Evolutionary conservation across 1,284 basidiomycete genomes (phyloP).

Genomic region (Meira miltonrushii): DNA sequence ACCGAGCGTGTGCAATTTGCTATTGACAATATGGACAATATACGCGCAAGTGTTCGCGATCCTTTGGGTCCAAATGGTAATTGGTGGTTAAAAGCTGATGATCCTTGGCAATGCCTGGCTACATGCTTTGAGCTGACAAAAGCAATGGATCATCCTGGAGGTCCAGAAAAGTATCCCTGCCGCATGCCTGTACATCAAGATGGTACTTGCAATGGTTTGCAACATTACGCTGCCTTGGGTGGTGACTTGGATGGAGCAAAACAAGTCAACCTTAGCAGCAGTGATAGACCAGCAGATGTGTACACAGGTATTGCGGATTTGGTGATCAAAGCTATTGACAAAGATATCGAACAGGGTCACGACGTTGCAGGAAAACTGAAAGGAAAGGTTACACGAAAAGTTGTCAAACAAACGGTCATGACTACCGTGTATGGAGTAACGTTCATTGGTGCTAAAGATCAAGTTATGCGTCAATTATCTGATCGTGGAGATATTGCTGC

Average conservation of each 20-base stretch:
- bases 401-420: conserved; percentile 99
- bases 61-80: conserved; percentile 14
- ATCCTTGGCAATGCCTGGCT: conserved; percentile 95
- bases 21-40: conserved; percentile 67
- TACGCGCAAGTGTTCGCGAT: conserved; percentile 78
- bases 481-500: conserved; percentile 69
- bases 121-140: conserved; percentile 78
- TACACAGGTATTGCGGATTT: conserved; percentile 81
- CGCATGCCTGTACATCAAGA: conserved; percentile 93
- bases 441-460: conserved; percentile 86
- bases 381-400: conserved; percentile 83
- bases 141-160: conserved; percentile 62
- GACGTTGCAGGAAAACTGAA: conserved; percentile 61
- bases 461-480: conserved; percentile 83
- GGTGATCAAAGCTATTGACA: conserved; percentile 55
- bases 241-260: conserved; percentile 82
- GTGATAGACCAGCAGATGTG: conserved; percentile 86
- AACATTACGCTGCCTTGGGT: conserved; percentile 96
- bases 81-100: conserved; percentile 78
- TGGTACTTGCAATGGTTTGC: conserved; percentile 95
- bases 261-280: conserved; percentile 85
- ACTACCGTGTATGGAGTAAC: conserved; percentile 99
- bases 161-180: conserved; percentile 69
- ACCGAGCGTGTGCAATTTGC: conserved; percentile 80
- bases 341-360: background rate